Conservation (phyloP, 805 yeast genomes). For the Huiozyma sinensis region DNA sequence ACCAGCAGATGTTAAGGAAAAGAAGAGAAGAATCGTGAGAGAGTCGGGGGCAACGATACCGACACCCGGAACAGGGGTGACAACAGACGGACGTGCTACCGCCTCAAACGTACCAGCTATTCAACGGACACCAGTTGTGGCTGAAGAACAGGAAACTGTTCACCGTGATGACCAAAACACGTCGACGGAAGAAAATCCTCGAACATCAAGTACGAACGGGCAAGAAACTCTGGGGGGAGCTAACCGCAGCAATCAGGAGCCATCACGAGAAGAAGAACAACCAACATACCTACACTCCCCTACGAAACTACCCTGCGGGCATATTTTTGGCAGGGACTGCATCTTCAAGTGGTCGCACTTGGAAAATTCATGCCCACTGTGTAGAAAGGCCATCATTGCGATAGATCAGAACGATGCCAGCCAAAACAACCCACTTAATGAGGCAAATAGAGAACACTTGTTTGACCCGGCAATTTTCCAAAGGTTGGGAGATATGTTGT, state of each 20-base stretch:
- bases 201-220: not conserved
- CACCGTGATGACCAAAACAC: too few relatives aligned
- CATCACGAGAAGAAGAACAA: not conserved
- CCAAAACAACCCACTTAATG: not conserved
- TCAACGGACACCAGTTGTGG: too few relatives aligned
- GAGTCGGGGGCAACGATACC: too few relatives aligned
- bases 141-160: too few relatives aligned
- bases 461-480: not conserved
- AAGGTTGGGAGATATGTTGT: conserved; percentile 2
- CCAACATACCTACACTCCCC: conserved; percentile 47
- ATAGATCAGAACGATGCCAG: not conserved
- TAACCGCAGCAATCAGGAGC: not conserved
- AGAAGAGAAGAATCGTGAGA: too few relatives aligned
- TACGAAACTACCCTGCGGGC: conserved; percentile 72
- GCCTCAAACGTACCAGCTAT: too few relatives aligned
- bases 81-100: too few relatives aligned
- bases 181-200: too few relatives aligned
- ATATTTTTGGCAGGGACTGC: conserved; percentile 80
- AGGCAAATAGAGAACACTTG: too few relatives aligned
- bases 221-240: not conserved
- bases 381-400: conserved; percentile 49
- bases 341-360: conserved; percentile 70
- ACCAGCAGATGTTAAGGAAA: too few relatives aligned
- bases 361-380: conserved; percentile 75
- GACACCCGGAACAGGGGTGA: too few relatives aligned